phyloP scores from a whole-genome alignment of 2,329 filamentous ascomycete species.

The Stenocarpella maydis region DNA sequence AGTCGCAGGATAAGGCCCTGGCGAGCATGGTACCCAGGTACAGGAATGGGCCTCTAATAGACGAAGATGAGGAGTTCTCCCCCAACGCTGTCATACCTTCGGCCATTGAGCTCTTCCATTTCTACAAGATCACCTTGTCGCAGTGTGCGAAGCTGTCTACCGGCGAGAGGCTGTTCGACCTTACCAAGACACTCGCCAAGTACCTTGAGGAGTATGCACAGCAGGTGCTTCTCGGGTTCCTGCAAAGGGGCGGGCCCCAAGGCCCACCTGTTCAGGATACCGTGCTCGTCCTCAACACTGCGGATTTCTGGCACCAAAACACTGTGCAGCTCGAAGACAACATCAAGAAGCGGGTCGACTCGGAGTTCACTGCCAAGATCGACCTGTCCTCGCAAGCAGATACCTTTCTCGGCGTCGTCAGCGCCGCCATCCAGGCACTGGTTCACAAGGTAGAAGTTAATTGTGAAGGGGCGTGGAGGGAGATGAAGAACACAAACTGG shows the following conservation, averaged over 20 bases:
- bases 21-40: slow-evolving; percentile 87
- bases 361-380: slow-evolving; percentile 76
- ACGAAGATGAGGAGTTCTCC: slow-evolving; percentile 90
- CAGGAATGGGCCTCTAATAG: slow-evolving; percentile 79
- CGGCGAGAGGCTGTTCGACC: slow-evolving; percentile 82
- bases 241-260: slow-evolving; percentile 64
- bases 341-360: slow-evolving; percentile 89
- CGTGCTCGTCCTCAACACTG: slow-evolving; percentile 90
- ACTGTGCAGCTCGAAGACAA: slow-evolving; percentile 94
- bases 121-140: slow-evolving; percentile 90
- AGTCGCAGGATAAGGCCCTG: slow-evolving; percentile 91
- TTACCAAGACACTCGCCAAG: slow-evolving; percentile 86
- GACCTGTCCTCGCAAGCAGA: slow-evolving; percentile 94
- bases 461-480: slow-evolving; percentile 88
- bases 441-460: slow-evolving; percentile 84
- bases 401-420: slow-evolving; percentile 93
- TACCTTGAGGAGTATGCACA: slow-evolving; percentile 97
- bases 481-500: slow-evolving; percentile 98
- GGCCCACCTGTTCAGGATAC: slow-evolving; percentile 74
- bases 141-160: slow-evolving; percentile 98
- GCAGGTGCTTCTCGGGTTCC: slow-evolving; percentile 81
- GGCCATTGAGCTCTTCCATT: slow-evolving; percentile 96
- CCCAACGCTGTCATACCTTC: slow-evolving; percentile 89
- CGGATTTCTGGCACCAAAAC: slow-evolving; percentile 96
- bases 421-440: slow-evolving; percentile 82